Percentiles rank a stretch among this genome's conserved stretches.
Conservation (phyloP, 176 grass and related monocot genomes). For the Typha latifolia region DNA sequence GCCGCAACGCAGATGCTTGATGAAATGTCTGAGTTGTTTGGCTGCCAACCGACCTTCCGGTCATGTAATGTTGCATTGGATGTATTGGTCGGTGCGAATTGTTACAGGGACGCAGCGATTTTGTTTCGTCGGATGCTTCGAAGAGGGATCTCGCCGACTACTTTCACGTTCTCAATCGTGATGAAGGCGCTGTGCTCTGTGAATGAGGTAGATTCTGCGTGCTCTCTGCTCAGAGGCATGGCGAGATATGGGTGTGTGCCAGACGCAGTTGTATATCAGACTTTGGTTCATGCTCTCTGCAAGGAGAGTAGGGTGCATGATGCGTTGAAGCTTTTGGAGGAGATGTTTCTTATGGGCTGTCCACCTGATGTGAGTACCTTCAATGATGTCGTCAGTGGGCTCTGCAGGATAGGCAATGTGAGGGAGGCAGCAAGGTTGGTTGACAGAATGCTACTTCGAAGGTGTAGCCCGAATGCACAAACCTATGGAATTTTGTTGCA, state of each 20-base stretch:
- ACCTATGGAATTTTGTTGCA: slow-evolving; percentile 71
- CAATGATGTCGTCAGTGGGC: slow-evolving; percentile 44
- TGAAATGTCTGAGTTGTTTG: slow-evolving; percentile 44
- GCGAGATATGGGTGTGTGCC: slow-evolving; percentile 68
- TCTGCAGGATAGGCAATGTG: slow-evolving; percentile 41
- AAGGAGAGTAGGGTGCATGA: slow-evolving; percentile 40
- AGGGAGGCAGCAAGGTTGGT: slow-evolving; percentile 53
- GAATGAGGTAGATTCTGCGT: slow-evolving; percentile 46
- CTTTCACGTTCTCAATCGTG: slow-evolving; percentile 53
- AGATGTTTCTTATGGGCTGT: slow-evolving; percentile 87
- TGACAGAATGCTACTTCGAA: slow-evolving; percentile 65
- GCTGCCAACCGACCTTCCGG: slow-evolving; percentile 50
- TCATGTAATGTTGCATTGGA: slow-evolving; percentile 62
- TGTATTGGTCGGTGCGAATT: slow-evolving; percentile 39
- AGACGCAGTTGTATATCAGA: slow-evolving; percentile 71
- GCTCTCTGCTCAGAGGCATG: slow-evolving; percentile 53
- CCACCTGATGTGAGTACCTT: slow-evolving; percentile 56
- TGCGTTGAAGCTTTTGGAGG: slow-evolving; percentile 55
- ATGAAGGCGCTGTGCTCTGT: slow-evolving; percentile 53
- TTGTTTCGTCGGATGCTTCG: slow-evolving; percentile 59
- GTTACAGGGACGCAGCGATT: slow-evolving; percentile 33
- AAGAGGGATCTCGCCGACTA: slow-evolving; percentile 52
- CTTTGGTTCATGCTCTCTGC: slow-evolving; percentile 51
- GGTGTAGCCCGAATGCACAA: slow-evolving; percentile 35
- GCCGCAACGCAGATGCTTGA: slow-evolving; percentile 69